phyloP scores from a whole-genome alignment of 345 rosid genomes.

The Laguncularia racemosa region DNA sequence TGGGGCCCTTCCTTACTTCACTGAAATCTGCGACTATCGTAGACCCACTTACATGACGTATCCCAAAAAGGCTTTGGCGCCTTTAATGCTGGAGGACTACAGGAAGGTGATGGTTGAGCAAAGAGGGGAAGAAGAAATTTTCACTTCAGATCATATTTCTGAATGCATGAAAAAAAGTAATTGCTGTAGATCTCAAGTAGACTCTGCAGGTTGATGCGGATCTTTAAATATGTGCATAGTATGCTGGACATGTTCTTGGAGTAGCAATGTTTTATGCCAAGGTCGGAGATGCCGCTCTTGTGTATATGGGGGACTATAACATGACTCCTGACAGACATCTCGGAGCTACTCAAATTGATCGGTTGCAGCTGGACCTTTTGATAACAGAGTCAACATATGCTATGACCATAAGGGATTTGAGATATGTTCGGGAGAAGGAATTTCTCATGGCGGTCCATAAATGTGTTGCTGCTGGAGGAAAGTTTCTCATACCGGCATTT shows the following conservation, averaged over 20 bases:
- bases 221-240: conserved; percentile 88
- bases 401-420: conserved; percentile 82
- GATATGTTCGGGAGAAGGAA: conserved; percentile 83
- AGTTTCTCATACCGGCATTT: conserved; percentile 93
- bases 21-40: conserved; percentile 77
- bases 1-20: conserved; percentile 92
- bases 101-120: conserved; percentile 81
- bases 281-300: no score
- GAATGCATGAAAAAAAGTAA: conserved; percentile 85
- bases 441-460: conserved; percentile 96
- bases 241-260: conserved; percentile 98
- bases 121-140: conserved; percentile 87
- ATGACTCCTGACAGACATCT: no score
- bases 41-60: conserved; percentile 96
- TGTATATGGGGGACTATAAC: no score
- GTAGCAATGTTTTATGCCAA: conserved; percentile 99
- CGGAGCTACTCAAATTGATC: conserved; percentile 92
- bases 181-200: conserved; percentile 87
- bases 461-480: conserved; percentile 89
- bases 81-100: conserved; percentile 89
- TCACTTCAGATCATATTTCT: conserved; percentile 61
- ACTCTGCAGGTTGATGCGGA: conserved; percentile 81
- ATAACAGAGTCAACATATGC: conserved; percentile 99
- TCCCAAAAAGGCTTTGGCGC: conserved; percentile 91
- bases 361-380: conserved; percentile 75